phyloP scores from a whole-genome alignment of 1,284 basidiomycete genomes.

The Hemileia vastatrix region DNA sequence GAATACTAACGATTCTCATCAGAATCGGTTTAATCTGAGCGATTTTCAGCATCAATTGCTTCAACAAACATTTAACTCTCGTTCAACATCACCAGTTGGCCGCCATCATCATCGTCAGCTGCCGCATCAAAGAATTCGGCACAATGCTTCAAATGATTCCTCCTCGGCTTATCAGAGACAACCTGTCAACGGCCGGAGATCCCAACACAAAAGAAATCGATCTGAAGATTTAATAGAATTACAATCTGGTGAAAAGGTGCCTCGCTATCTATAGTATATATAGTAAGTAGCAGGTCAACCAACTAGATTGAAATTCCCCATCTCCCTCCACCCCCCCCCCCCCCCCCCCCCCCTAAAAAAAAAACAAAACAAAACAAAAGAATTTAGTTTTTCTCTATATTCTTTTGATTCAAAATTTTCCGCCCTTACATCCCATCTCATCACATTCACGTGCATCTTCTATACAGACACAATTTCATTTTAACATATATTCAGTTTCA shows the following conservation, averaged over 20 bases:
- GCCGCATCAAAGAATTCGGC: slow-evolving; percentile 12
- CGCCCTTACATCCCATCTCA: too few relatives aligned
- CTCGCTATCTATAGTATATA: slow-evolving; percentile 20
- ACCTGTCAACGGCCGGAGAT: slow-evolving; percentile 63
- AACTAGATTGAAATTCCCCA: too few relatives aligned
- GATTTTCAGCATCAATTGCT: background rate
- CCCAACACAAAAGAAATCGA: slow-evolving; percentile 61
- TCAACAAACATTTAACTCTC: background rate
- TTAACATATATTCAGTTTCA: too few relatives aligned
- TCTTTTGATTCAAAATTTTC: too few relatives aligned
- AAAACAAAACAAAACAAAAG: too few relatives aligned
- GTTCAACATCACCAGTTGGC: background rate
- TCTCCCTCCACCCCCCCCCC: too few relatives aligned
- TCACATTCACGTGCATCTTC: too few relatives aligned
- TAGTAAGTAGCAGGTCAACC: too few relatives aligned
- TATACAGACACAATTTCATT: too few relatives aligned
- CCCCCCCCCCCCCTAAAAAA: too few relatives aligned
- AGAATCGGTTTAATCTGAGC: background rate
- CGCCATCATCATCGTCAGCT: slow-evolving; percentile 6
- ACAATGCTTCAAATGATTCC: slow-evolving; percentile 46
- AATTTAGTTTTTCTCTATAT: too few relatives aligned
- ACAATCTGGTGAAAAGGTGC: slow-evolving; percentile 19
- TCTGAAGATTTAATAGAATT: slow-evolving; percentile 72
- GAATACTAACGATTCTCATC: slow-evolving; percentile 20
- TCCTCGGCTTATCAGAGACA: slow-evolving; percentile 68